phyloP scores from a whole-genome alignment of 441 rosid genomes.

The Mallotus repandus region DNA sequence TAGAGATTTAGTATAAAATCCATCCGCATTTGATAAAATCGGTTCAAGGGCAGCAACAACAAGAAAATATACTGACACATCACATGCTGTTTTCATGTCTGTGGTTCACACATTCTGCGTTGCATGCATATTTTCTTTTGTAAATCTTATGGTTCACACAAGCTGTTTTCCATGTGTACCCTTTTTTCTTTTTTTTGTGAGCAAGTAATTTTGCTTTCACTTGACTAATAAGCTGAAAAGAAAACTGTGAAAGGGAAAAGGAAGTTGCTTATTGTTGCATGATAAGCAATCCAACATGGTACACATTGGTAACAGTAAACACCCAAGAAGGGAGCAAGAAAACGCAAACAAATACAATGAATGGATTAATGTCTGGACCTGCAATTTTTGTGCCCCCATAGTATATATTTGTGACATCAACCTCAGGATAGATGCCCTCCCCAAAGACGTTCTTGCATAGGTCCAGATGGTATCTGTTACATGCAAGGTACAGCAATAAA shows the following conservation, averaged over 20 bases:
- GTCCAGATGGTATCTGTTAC: conserved; percentile 77
- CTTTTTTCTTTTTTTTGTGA: background rate
- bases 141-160: background rate
- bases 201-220: background rate
- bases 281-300: conserved; percentile 1
- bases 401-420: conserved; percentile 76
- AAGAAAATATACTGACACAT: background rate
- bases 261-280: background rate
- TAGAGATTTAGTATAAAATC: background rate
- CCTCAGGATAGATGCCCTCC: conserved; percentile 71
- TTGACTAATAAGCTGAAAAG: background rate
- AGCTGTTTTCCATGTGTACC: too few species aligned
- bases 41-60: background rate
- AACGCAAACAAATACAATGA: background rate
- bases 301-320: background rate
- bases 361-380: conserved; percentile 42
- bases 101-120: background rate
- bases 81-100: background rate
- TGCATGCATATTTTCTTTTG: background rate
- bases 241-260: background rate
- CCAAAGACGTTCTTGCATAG: conserved; percentile 87
- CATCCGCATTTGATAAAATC: background rate
- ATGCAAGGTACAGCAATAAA: background rate
- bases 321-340: background rate
- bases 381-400: conserved; percentile 86